Evolutionary conservation across 1,284 basidiomycete species (phyloP).

Genomic region (Peniophora sp.): DNA sequence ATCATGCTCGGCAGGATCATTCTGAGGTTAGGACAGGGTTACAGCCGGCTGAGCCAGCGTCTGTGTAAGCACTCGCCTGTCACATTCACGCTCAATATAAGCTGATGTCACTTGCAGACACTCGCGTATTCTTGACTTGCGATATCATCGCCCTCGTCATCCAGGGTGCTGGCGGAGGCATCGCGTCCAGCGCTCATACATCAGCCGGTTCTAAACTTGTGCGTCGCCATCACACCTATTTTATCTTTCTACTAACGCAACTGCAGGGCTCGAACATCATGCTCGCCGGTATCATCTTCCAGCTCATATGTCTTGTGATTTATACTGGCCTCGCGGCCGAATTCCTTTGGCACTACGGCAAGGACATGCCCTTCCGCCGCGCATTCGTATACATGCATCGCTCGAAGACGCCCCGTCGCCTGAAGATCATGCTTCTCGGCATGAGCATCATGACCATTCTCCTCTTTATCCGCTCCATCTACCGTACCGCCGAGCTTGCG

Average conservation of each 20-base stretch:
- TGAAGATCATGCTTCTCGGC: conserved; percentile 17
- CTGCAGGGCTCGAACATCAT: conserved; percentile 40
- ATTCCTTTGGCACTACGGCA: conserved; percentile 26
- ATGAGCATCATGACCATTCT: conserved; percentile 5
- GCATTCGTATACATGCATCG: neutral
- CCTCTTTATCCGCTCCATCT: conserved; percentile 29
- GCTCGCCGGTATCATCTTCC: conserved; percentile 49
- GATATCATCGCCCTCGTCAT: conserved; percentile 45
- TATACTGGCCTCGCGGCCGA: conserved; percentile 26
- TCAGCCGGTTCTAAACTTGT: too few relatives aligned
- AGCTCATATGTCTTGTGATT: conserved; percentile 31
- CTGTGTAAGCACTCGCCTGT: conserved; percentile 13
- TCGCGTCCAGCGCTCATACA: conserved; percentile 28
- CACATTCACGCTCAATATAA: neutral
- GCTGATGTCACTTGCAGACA: neutral
- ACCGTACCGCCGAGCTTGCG: conserved; percentile 45
- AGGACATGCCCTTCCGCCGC: conserved; percentile 23
- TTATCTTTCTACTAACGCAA: too few relatives aligned
- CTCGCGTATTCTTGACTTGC: neutral
- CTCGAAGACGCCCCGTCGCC: conserved; percentile 7
- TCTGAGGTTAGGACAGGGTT: conserved; percentile 23
- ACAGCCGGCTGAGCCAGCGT: conserved; percentile 25
- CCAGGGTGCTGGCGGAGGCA: conserved; percentile 47
- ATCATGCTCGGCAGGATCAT: conserved; percentile 30
- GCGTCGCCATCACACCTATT: too few relatives aligned